Evolutionary conservation across 176 grass and related monocot genomes (phyloP).

Genomic region (Eragrostis curvula): DNA sequence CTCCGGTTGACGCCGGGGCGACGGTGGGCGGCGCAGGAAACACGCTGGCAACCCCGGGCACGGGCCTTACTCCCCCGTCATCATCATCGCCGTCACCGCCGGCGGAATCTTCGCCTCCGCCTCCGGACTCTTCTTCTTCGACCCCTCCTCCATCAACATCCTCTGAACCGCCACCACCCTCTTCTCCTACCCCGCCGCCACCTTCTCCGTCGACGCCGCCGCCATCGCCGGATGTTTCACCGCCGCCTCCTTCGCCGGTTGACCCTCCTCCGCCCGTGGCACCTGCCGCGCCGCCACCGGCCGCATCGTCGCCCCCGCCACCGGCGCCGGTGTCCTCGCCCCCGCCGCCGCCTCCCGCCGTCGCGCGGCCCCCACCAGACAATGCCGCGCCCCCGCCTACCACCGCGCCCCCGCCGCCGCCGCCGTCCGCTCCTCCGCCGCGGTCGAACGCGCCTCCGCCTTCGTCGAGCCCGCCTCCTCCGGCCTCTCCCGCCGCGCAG

Average conservation of each 20-base stretch:
- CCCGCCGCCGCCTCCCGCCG: not conserved
- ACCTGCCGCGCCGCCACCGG: conserved; percentile 36
- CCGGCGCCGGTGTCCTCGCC: conserved; percentile 33
- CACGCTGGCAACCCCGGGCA: not conserved
- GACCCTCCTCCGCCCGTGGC: conserved; percentile 24
- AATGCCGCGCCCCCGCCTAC: conserved; percentile 30
- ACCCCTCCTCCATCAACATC: not conserved
- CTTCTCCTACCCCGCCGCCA: not conserved
- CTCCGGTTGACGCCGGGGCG: not conserved
- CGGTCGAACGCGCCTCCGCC: conserved; percentile 9
- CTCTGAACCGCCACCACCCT: not conserved
- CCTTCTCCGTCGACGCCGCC: conserved; percentile 27
- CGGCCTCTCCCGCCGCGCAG: not conserved
- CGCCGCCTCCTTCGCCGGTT: conserved; percentile 43
- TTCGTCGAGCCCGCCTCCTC: conserved; percentile 20
- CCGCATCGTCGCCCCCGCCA: conserved; percentile 23
- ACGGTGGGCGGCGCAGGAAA: not conserved
- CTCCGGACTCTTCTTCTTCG: conserved; percentile 28
- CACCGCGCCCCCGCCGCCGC: not conserved
- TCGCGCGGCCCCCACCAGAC: conserved; percentile 38
- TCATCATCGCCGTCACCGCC: conserved; percentile 23
- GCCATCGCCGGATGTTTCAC: not conserved
- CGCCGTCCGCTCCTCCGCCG: conserved; percentile 5
- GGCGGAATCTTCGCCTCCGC: not conserved
- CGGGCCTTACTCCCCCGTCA: not conserved